phyloP scores from a whole-genome alignment of 2,329 filamentous ascomycete species.

The Verticillium klebahnii region DNA sequence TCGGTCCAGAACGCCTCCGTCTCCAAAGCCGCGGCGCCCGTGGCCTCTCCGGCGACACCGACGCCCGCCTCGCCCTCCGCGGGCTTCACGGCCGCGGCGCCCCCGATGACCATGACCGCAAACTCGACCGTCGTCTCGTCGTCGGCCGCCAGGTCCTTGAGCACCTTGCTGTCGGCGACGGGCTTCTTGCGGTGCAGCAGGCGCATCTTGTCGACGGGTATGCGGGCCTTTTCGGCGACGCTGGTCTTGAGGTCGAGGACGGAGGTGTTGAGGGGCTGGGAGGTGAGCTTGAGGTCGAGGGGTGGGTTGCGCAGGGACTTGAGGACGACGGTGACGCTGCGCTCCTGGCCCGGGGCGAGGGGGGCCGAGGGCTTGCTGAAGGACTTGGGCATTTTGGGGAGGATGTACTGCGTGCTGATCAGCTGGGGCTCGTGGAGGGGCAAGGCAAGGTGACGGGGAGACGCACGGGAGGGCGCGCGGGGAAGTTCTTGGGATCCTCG shows the following conservation, averaged over 20 bases:
- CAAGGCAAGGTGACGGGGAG: neutral
- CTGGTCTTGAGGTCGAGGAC: conserved; percentile 73
- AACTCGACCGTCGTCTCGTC: conserved; percentile 63
- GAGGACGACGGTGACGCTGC: conserved; percentile 54
- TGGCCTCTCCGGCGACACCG: conserved; percentile 7
- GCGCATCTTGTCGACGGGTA: conserved; percentile 76
- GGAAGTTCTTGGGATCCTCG: conserved; percentile 76
- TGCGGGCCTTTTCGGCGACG: conserved; percentile 58
- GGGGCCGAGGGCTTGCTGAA: conserved; percentile 44
- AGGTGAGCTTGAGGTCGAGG: conserved; percentile 61
- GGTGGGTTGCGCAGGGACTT: conserved; percentile 74
- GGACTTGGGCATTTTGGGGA: conserved; percentile 60
- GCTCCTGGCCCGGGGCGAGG: conserved; percentile 47
- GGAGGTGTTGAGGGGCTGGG: conserved; percentile 63
- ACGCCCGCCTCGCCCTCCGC: conserved; percentile 23
- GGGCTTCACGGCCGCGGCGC: conserved; percentile 43
- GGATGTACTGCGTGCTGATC: conserved; percentile 53
- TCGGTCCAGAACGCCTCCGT: conserved; percentile 83
- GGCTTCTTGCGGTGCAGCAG: conserved; percentile 86
- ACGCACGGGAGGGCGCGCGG: conserved; percentile 69
- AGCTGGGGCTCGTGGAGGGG: neutral
- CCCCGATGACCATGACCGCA: conserved; percentile 82
- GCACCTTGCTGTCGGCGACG: conserved; percentile 67
- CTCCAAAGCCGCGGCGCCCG: conserved; percentile 50
- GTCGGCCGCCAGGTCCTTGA: conserved; percentile 65